Conservation (phyloP, 495 filamentous ascomycete species). For the Hypoxylon subgilvum region DNA sequence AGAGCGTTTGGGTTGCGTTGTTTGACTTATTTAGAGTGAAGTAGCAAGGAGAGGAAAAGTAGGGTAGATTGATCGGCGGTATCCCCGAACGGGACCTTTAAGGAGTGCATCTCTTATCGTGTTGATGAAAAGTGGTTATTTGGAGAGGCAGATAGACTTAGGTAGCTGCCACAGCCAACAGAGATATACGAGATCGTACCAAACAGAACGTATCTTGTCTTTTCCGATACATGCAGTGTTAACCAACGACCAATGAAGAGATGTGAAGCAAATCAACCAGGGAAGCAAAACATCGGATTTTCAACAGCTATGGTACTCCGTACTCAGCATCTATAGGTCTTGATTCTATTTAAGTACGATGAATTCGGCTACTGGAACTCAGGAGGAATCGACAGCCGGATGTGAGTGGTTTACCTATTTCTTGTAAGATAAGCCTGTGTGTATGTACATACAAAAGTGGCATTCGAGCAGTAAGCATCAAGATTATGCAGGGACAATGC, state of each 20-base stretch:
- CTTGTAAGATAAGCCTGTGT: no score
- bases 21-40: slow-evolving; percentile 25
- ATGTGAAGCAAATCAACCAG: no score
- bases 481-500: slow-evolving; percentile 5
- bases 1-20: slow-evolving; percentile 26
- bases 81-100: slow-evolving; percentile 4
- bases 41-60: slow-evolving; percentile 19
- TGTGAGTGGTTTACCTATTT: no score
- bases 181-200: slow-evolving; percentile 34
- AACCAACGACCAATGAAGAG: no score
- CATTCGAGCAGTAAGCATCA: no score
- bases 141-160: slow-evolving; percentile 34
- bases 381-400: no score
- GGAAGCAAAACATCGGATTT: no score
- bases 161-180: slow-evolving; percentile 34
- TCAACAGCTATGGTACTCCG: no score
- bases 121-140: slow-evolving; percentile 35
- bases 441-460: no score
- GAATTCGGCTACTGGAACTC: no score
- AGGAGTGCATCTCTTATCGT: slow-evolving; percentile 36
- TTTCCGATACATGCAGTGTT: neutral
- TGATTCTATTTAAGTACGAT: no score
- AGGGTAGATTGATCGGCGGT: slow-evolving; percentile 37
- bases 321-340: no score
- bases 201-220: slow-evolving; percentile 1